Conservation (phyloP, 1,284 basidiomycete genomes). For the Mycosarcoma mackinlayi region DNA sequence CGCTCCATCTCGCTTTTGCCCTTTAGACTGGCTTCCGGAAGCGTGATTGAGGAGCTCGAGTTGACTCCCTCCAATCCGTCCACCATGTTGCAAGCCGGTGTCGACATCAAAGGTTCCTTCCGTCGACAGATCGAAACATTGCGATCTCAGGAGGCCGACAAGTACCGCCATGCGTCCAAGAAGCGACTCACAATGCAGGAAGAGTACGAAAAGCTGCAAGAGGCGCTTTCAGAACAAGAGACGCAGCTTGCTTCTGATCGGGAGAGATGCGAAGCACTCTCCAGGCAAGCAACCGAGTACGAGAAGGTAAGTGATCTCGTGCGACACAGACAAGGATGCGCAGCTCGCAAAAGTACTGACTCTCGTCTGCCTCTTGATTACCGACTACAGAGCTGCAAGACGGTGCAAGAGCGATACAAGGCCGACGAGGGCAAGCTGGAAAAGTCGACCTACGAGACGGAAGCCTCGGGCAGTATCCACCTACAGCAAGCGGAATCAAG, state of each 20-base stretch:
- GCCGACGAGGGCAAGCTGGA: constrained; percentile 48
- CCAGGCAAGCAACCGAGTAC: constrained; percentile 43
- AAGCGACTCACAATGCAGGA: constrained; percentile 55
- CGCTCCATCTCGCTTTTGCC: constrained; percentile 56
- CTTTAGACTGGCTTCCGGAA: constrained; percentile 38
- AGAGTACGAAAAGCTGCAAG: constrained; percentile 51
- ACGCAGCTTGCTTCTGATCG: constrained; percentile 36
- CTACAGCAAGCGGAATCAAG: constrained; percentile 47
- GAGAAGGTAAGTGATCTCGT: constrained; percentile 18
- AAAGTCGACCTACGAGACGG: constrained; percentile 48
- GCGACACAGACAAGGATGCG: too few relatives aligned
- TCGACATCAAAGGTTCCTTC: constrained; percentile 52
- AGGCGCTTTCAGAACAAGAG: constrained; percentile 38
- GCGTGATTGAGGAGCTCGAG: constrained; percentile 52
- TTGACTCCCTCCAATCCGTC: constrained; percentile 44
- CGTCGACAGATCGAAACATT: constrained; percentile 46
- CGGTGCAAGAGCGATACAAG: constrained; percentile 50
- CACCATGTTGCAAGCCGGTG: constrained; percentile 57
- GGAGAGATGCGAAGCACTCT: constrained; percentile 38
- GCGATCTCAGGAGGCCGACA: constrained; percentile 43
- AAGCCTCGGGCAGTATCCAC: constrained; percentile 45
- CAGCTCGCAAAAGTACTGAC: not conserved
- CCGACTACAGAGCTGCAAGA: constrained; percentile 36
- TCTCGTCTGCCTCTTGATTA: not conserved
- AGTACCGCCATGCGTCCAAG: constrained; percentile 48